Conservation (phyloP, 371 early-diverging fungal genomes). For the Amoeboaphelidium protococcarum region DNA sequence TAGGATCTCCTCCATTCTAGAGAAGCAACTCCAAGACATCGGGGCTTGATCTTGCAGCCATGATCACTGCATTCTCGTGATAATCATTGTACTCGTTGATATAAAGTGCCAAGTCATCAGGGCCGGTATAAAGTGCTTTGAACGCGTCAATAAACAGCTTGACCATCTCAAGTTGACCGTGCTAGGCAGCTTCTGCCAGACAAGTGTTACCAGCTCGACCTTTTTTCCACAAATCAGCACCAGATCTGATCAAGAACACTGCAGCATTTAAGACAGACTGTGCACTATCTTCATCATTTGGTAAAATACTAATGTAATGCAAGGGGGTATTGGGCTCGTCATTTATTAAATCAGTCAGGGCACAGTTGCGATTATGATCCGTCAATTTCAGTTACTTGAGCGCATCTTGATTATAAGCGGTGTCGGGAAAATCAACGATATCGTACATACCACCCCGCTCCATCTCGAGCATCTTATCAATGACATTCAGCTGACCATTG, state of each 20-base stretch:
- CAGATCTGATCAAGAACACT: background rate
- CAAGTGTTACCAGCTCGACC: background rate
- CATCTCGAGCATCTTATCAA: background rate
- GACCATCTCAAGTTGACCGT: background rate
- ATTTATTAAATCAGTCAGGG: background rate
- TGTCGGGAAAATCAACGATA: background rate
- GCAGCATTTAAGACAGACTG: background rate
- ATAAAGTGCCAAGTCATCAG: background rate
- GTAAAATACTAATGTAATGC: background rate
- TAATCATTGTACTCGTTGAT: background rate
- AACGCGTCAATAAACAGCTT: background rate
- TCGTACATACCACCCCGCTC: background rate
- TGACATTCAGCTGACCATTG: background rate
- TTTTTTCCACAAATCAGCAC: background rate
- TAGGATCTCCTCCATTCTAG: background rate
- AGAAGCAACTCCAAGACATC: background rate
- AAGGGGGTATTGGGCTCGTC: background rate
- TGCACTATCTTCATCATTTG: background rate
- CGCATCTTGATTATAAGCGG: background rate
- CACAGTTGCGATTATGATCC: background rate
- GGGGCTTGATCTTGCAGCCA: background rate
- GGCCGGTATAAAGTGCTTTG: background rate
- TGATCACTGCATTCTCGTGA: background rate
- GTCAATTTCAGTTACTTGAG: background rate
- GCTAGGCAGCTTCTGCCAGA: background rate